Conservation (phyloP, 371 early-diverging fungal species). For the Mortierella polycephala region DNA sequence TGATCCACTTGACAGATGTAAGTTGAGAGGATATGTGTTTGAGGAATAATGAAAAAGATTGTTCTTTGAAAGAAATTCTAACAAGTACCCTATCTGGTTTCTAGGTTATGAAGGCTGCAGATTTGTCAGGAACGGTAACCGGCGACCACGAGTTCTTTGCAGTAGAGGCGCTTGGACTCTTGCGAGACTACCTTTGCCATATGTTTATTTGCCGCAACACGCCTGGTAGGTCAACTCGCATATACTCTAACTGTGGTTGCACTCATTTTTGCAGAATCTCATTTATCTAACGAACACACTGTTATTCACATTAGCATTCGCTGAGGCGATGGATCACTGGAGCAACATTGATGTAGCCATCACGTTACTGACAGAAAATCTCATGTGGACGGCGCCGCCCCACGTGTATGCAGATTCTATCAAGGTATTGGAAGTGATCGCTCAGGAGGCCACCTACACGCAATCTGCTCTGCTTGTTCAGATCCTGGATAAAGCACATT, state of each 20-base stretch:
- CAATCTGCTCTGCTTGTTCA: slow-evolving; percentile 22
- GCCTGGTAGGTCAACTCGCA: slow-evolving; percentile 16
- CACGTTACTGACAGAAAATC: slow-evolving; percentile 28
- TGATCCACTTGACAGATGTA: slow-evolving; percentile 42
- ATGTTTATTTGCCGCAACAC: slow-evolving; percentile 36
- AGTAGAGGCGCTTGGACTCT: slow-evolving; percentile 25
- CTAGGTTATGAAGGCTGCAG: slow-evolving; percentile 25
- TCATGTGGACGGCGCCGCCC: slow-evolving; percentile 39
- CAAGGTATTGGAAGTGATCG: slow-evolving; percentile 33
- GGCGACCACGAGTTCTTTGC: slow-evolving; percentile 42
- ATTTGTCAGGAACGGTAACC: slow-evolving; percentile 21
- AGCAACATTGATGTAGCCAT: slow-evolving; percentile 40
- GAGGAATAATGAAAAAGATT: too few species aligned
- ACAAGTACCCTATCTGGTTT: background rate
- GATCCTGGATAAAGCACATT: slow-evolving; percentile 27
- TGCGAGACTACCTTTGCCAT: slow-evolving; percentile 37
- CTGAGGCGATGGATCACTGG: slow-evolving; percentile 53
- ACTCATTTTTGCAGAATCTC: background rate
- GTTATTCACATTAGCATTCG: slow-evolving; percentile 18
- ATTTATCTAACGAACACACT: background rate
- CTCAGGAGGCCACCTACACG: slow-evolving; percentile 22
- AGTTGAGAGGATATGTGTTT: background rate
- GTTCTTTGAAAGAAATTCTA: too few species aligned
- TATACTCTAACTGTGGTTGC: too few species aligned
- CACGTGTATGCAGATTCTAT: slow-evolving; percentile 29